A percentile compares a stretch with the other conserved stretches of the same genome.
phyloP scores from a whole-genome alignment of 164 flowering plant genomes.

The Saururus chinensis region DNA sequence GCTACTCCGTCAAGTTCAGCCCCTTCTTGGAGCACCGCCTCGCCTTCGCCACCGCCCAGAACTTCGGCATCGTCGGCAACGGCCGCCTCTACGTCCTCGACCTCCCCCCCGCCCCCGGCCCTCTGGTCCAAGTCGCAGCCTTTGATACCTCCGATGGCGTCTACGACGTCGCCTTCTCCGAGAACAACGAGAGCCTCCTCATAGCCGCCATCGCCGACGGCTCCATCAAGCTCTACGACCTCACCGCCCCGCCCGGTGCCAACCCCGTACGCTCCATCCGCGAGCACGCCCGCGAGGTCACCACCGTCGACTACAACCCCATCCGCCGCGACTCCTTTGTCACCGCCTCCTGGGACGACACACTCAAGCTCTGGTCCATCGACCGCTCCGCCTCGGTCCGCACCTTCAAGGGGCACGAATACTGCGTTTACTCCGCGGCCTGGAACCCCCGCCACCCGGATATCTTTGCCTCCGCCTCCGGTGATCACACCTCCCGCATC shows the following conservation, averaged over 20 bases:
- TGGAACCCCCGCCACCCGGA: constrained; percentile 96
- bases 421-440: constrained; percentile 68
- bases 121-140: constrained; percentile 29
- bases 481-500: constrained; percentile 66
- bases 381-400: constrained; percentile 70
- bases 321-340: constrained; percentile 80
- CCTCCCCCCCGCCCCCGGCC: constrained; percentile 31
- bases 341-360: constrained; percentile 83
- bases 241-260: constrained; percentile 52
- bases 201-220: constrained; percentile 88
- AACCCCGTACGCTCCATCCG: constrained; percentile 74
- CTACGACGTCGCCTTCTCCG: constrained; percentile 89
- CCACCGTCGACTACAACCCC: constrained; percentile 76
- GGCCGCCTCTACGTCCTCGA: constrained; percentile 85
- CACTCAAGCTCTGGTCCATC: constrained; percentile 76
- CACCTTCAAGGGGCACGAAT: constrained; percentile 86
- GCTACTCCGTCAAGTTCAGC: constrained; percentile 92
- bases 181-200: constrained; percentile 74
- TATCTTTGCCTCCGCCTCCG: constrained; percentile 87
- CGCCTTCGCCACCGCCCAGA: constrained; percentile 93
- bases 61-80: constrained; percentile 97
- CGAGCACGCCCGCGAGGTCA: constrained; percentile 88
- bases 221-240: constrained; percentile 80
- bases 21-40: constrained; percentile 84
- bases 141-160: constrained; percentile 90